Conservation (phyloP, 2,329 filamentous ascomycete genomes). For the Verticillium isaacii region DNA sequence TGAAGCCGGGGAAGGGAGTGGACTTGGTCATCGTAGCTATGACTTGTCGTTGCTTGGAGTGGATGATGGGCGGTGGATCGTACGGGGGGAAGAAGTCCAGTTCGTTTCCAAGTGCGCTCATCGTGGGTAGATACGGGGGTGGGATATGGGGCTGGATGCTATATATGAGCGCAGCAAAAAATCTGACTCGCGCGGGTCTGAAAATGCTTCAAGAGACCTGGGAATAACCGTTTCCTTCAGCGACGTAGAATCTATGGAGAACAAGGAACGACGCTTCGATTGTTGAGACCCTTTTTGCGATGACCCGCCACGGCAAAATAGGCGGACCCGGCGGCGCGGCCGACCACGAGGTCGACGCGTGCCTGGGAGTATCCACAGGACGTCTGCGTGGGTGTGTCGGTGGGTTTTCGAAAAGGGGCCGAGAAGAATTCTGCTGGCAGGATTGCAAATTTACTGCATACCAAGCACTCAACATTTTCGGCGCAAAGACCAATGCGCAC, state of each 20-base stretch:
- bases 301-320: background rate
- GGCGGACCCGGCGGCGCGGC: background rate
- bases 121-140: background rate
- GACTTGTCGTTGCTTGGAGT: background rate
- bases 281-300: background rate
- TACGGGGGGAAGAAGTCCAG: background rate
- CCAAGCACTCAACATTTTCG: background rate
- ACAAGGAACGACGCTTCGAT: background rate
- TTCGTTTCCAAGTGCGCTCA: background rate
- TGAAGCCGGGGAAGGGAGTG: slow-evolving; percentile 20
- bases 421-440: background rate
- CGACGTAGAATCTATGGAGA: background rate
- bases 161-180: background rate
- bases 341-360: background rate
- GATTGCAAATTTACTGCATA: background rate
- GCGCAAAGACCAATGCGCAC: background rate
- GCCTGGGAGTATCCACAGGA: background rate
- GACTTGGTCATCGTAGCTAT: background rate
- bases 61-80: background rate
- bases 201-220: background rate
- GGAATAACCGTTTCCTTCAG: background rate
- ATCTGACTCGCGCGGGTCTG: background rate
- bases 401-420: background rate
- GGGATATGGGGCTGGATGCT: background rate
- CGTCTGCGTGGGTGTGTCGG: background rate